Evolutionary conservation across 2,329 filamentous ascomycete species (phyloP), one percentile per base, ranked within the genome.

Genomic region (Remersonia thermophila): DNA sequence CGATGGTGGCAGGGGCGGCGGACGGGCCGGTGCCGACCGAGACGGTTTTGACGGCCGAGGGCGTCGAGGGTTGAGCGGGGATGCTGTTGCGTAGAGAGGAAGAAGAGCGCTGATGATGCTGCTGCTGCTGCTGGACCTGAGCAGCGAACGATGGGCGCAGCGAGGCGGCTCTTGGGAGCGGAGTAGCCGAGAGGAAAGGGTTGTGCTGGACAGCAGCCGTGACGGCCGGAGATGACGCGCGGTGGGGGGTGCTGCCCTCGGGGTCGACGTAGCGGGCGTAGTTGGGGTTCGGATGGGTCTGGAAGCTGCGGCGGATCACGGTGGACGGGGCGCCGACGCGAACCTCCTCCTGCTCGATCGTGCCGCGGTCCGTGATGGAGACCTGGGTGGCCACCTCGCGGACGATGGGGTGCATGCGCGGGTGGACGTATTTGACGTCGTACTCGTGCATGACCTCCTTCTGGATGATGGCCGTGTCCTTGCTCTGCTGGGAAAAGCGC

Each of bases 391-490:
- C 82, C 1, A 89, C 85, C 74, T 76, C 71, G 36, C 72, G 62
- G 46, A 93, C 83, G 4, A 82, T 66, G 7, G 81, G 83, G 48
- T 93, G 83, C n/a, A 93, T 73, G 9, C 79, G 72, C 2, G 91
- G 91, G 51, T 93, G 85, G 1, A 98, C 91, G 52, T 81, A 95
- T 62, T 98, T 98, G 48, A 77, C 83, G 54, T 96, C 85, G 54
- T 98, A 98, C 60, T 98, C 91, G 55, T 86, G 80, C 60, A 96
- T 69, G 4, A 96, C 89, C 58, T 96, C 83, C 49, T 81, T 85
- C 48, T 93, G 85, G 40, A 98, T 81, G 32, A 95, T 70, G 2
- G 77, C 69, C 2, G 74, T 75, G 56, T 98, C 91, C 54, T 86
- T 93, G 42, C 74, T 75, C 55, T 96, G 87, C 54, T 89, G 87